Evolutionary conservation across 2,329 filamentous ascomycete species (phyloP), one percentile per base, ranked within the genome.

Genomic region (Botrytis sinoallii): DNA sequence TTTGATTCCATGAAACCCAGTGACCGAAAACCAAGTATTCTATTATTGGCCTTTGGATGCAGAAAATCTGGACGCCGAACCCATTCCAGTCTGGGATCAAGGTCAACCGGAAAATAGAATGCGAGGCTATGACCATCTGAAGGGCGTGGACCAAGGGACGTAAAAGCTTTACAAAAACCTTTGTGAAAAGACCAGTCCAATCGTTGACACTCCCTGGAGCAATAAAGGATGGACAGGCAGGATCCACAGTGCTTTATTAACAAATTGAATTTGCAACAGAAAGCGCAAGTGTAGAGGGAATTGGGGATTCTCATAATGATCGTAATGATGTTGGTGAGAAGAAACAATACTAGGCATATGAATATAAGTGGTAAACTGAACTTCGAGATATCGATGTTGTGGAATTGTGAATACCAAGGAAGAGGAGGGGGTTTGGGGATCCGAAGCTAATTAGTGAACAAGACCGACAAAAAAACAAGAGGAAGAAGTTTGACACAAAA

Each of bases 181-280:
- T 48, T 65, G 29, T 65, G 63, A 22, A 65, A 32, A 65, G 18
- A 9, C 63, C 42, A 65, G 29, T 65, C 63, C 20, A 40, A 48
- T 46, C 22, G 44, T 1, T 65, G 63, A 48, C 63, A 65, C 32
- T 35, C 14, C 16, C n/a, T 12, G 14, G 42, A 65, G 6, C 63
- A 65, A 35, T 65, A 65, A 29, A 44, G 1, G 22, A 46, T 65
- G 10, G 42, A 46, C 25, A 14, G 25, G 42, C 29, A 65, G 44
- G 29, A 65, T 46, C 14, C 42, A 46, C 63, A 65, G 2, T 32
- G 3, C 16, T 5, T 18, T 32, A 12, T 25, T 1, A 18, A 9
- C 14, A 32, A 48, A 7, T 46, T 14, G 12, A 14, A 25, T 46
- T 22, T 22, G 22, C 20, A 48, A 44, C 42, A 48, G 25, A 65